phyloP scores from a whole-genome alignment of 1,139 yeast species.

The Blastobotrys apis region DNA sequence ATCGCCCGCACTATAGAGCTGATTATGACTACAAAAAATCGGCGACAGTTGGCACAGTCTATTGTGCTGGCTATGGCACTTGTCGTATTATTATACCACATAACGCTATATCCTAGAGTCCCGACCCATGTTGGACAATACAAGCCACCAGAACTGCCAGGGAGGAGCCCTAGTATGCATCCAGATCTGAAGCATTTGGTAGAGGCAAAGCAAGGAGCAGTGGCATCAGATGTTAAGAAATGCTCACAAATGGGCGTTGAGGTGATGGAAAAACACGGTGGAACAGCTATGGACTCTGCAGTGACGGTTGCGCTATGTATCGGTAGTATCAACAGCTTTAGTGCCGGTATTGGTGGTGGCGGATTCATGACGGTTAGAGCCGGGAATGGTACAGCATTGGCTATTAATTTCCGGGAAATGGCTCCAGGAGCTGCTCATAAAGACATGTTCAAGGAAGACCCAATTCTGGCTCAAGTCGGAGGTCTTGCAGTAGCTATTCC shows the following conservation, averaged over 20 bases:
- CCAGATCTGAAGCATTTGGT: slow-evolving; percentile 29
- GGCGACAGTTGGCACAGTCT: neutral
- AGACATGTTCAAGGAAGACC: slow-evolving; percentile 56
- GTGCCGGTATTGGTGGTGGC: slow-evolving; percentile 94
- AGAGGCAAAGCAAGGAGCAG: slow-evolving; percentile 43
- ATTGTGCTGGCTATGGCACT: neutral
- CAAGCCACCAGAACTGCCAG: too few relatives aligned
- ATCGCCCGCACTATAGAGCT: too few relatives aligned
- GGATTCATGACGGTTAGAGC: slow-evolving; percentile 61
- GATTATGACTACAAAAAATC: too few relatives aligned
- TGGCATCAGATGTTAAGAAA: slow-evolving; percentile 65
- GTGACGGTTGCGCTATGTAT: slow-evolving; percentile 85
- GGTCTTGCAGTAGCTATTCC: slow-evolving; percentile 86
- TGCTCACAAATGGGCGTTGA: slow-evolving; percentile 69
- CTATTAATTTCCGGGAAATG: slow-evolving; percentile 82
- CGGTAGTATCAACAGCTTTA: slow-evolving; percentile 76
- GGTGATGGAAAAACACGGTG: slow-evolving; percentile 48
- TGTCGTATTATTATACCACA: neutral
- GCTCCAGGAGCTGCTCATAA: slow-evolving; percentile 65
- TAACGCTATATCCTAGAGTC: too few relatives aligned
- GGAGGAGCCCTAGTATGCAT: too few relatives aligned
- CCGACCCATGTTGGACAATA: too few relatives aligned
- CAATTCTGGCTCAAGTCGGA: slow-evolving; percentile 60
- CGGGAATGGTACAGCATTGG: slow-evolving; percentile 45
- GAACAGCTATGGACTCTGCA: slow-evolving; percentile 92